Conservation (phyloP, 2,329 filamentous ascomycete species). For the Colletotrichum viniferum region DNA sequence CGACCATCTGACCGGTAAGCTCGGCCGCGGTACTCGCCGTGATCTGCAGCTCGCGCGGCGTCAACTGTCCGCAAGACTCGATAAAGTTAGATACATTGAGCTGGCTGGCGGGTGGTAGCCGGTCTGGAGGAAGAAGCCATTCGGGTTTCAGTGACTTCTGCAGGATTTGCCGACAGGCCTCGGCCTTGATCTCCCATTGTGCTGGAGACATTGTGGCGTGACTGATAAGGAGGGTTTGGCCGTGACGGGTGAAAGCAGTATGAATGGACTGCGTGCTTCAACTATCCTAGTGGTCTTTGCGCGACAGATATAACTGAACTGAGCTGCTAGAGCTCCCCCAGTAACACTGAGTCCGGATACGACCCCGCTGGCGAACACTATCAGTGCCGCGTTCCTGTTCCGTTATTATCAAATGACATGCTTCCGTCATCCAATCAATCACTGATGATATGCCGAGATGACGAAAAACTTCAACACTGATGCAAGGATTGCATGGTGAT, state of each 20-base stretch:
- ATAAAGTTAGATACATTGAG: slow-evolving; percentile 3
- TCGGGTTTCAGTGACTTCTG: background rate
- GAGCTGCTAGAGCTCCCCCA: background rate
- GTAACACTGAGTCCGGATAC: background rate
- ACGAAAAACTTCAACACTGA: background rate
- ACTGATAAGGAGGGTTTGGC: background rate
- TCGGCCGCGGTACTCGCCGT: slow-evolving; percentile 37
- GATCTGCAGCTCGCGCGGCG: slow-evolving; percentile 38
- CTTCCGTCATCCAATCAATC: background rate
- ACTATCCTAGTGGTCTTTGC: background rate
- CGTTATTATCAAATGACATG: background rate
- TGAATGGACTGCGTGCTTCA: background rate
- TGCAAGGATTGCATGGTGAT: background rate
- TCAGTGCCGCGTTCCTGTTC: background rate
- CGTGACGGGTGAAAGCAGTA: background rate
- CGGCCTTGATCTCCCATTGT: slow-evolving; percentile 4
- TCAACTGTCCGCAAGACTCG: slow-evolving; percentile 31
- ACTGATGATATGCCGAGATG: background rate
- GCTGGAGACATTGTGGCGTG: background rate
- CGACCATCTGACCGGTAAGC: slow-evolving; percentile 29
- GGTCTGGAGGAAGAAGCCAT: background rate
- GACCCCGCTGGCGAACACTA: background rate
- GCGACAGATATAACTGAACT: background rate
- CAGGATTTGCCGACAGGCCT: background rate
- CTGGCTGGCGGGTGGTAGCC: background rate